A percentile compares a stretch with the other conserved stretches of the same genome.
Evolutionary conservation across 768 basidiomycete genomes (phyloP).

Genomic region (Russula virescens): DNA sequence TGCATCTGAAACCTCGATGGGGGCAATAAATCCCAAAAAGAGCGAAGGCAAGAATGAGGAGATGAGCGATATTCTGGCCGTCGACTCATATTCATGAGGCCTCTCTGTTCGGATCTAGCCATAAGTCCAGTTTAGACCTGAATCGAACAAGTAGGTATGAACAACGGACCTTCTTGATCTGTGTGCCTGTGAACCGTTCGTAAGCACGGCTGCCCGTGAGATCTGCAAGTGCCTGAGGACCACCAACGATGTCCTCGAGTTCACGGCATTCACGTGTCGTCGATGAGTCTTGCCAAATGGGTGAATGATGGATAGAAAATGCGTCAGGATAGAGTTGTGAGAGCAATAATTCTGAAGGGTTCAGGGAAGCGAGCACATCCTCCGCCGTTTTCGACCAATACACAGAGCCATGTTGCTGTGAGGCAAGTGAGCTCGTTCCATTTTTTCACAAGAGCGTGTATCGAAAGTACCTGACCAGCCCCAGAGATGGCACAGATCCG

Average conservation of each 20-base stretch:
- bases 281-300: slow-evolving; percentile 92
- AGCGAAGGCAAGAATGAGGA: slow-evolving; percentile 80
- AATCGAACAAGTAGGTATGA: background rate
- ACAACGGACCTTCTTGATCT: slow-evolving; percentile 62
- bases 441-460: background rate
- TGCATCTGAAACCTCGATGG: slow-evolving; percentile 83
- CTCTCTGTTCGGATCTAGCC: slow-evolving; percentile 51
- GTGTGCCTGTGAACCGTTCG: slow-evolving; percentile 82
- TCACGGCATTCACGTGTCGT: slow-evolving; percentile 68
- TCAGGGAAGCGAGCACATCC: slow-evolving; percentile 45
- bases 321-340: slow-evolving; percentile 58
- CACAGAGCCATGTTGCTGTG: slow-evolving; percentile 81
- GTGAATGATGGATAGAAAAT: slow-evolving; percentile 61
- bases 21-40: slow-evolving; percentile 68
- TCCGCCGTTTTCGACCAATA: slow-evolving; percentile 67
- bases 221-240: slow-evolving; percentile 64
- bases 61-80: slow-evolving; percentile 68
- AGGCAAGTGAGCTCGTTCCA: background rate
- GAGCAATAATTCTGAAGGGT: slow-evolving; percentile 44
- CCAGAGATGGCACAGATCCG: slow-evolving; percentile 64
- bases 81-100: slow-evolving; percentile 50
- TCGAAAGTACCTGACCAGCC: slow-evolving; percentile 57
- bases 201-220: slow-evolving; percentile 80
- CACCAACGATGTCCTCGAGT: slow-evolving; percentile 63
- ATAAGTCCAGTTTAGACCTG: background rate